Evolutionary conservation across 2,329 filamentous ascomycete species (phyloP), one percentile per base, ranked within the genome.

Genomic region (Westerdykella ornata): DNA sequence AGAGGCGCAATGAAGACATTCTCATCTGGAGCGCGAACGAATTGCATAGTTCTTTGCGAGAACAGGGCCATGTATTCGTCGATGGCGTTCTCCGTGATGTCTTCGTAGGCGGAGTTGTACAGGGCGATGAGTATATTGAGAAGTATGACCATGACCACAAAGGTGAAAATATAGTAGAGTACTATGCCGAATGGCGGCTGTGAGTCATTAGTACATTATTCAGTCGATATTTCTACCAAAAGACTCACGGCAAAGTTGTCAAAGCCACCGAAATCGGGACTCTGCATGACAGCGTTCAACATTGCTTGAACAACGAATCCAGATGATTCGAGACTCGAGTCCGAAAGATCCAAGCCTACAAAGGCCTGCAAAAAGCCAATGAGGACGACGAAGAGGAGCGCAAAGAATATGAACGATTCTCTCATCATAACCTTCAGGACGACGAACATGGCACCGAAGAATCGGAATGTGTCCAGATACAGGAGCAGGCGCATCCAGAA

Each of bases 401-500:
- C 88, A 59, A 98, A 98, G 73, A 98, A 98, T 50, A 97, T 97
- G 53, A 96, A 73, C 0, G 86, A 94, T 66, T 77, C 74, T 43
- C 71, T 67, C 72, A 77, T 76, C 74, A 77, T 74, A 51, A 74
- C 71, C 65, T 97, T 94, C 34, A 98, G 73, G 2, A 98, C 89
- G 2, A 98, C 90, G 1, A 98, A 78, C 92, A 98, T 98, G 37
- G 90, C 88, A 17, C 92, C 92, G 57, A 98, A 98, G 73, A 98
- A 98, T 41, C 86, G 82, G 74, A 94, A 78, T 0, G 85, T 87
- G 67, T 98, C 92, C 14, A 98, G 78, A 61, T 96, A 98, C 5
- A 98, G 78, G 47, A 98, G 70, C 44, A 98, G 75, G 4, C 92
- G 84, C 60, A 82, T 85, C 90, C 92, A 98, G 67, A 98, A 97